phyloP scores from a whole-genome alignment of 257 asterid genomes.

The Eustoma russellianum region DNA sequence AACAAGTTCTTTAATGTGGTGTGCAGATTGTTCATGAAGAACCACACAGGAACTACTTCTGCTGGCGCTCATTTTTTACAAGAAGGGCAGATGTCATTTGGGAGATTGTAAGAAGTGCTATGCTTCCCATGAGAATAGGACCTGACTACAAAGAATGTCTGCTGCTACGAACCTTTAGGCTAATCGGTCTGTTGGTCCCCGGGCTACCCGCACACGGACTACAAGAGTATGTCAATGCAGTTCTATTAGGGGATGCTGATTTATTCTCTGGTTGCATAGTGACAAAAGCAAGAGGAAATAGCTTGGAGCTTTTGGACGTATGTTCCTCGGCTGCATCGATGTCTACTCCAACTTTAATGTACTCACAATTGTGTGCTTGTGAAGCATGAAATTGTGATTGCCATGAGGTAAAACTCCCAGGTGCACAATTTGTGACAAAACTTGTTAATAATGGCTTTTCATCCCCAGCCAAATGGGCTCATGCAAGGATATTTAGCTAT shows the following conservation, averaged over 20 bases:
- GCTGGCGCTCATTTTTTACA: slow-evolving; percentile 8
- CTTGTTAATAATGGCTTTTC: too few relatives aligned
- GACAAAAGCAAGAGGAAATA: too few relatives aligned
- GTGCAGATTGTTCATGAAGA: slow-evolving; percentile 35
- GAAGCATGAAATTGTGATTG: too few relatives aligned
- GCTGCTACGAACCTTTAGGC: slow-evolving; percentile 20
- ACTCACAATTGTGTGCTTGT: too few relatives aligned
- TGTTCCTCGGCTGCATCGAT: too few relatives aligned
- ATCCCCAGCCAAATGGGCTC: too few relatives aligned
- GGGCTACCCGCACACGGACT: slow-evolving; percentile 44
- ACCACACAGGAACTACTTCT: slow-evolving; percentile 32
- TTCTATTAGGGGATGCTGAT: slow-evolving; percentile 28
- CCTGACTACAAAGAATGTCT: slow-evolving; percentile 40
- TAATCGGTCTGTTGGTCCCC: slow-evolving; percentile 29
- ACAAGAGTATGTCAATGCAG: slow-evolving; percentile 49
- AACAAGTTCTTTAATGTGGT: too few relatives aligned
- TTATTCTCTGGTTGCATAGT: slow-evolving; percentile 2
- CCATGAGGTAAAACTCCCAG: too few relatives aligned
- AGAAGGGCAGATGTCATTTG: slow-evolving; percentile 38
- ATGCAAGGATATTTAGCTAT: too few relatives aligned
- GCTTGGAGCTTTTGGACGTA: too few relatives aligned
- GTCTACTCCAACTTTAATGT: too few relatives aligned
- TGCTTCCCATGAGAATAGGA: slow-evolving; percentile 37
- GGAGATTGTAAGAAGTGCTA: slow-evolving; percentile 52
- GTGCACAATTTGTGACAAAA: too few relatives aligned